Evolutionary conservation across 2,329 filamentous ascomycete species (phyloP).

Genomic region (Cercospora janseana): DNA sequence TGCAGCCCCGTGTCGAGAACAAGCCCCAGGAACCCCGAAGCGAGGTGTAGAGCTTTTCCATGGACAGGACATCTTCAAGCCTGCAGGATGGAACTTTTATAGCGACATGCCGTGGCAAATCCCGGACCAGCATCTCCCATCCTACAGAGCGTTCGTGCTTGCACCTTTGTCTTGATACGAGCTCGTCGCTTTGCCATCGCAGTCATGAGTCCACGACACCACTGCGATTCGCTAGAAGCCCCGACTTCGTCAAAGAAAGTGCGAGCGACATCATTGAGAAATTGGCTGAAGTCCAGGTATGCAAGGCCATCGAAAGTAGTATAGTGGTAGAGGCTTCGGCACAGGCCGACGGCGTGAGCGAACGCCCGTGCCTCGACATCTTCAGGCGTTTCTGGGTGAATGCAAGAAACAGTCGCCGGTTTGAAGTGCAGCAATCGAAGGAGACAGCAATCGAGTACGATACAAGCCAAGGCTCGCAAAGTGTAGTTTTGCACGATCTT

Average conservation of each 20-base stretch:
- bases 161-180: constrained; percentile 13
- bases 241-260: constrained; percentile 20
- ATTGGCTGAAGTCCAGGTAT: constrained; percentile 13
- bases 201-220: constrained; percentile 13
- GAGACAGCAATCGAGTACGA: constrained; percentile 16
- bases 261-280: constrained; percentile 14
- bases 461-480: constrained; percentile 5
- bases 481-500: constrained; percentile 10
- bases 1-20: too few relatives aligned
- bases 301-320: constrained; percentile 9
- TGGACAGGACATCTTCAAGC: neutral
- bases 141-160: constrained; percentile 18
- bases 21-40: neutral
- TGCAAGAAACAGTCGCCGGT: neutral
- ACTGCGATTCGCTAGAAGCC: constrained; percentile 14
- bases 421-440: constrained; percentile 20
- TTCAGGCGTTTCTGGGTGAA: neutral
- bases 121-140: constrained; percentile 17
- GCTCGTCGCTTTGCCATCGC: constrained; percentile 2
- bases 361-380: constrained; percentile 37
- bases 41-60: neutral
- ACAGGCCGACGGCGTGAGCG: constrained; percentile 6
- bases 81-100: constrained; percentile 1
- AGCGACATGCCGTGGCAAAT: constrained; percentile 7
- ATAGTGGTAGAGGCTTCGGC: constrained; percentile 16